Evolutionary conservation across 352 stramenopile species (phyloP), one percentile per base, ranked within the genome.

Genomic region (Pythium vanterpoolii): DNA sequence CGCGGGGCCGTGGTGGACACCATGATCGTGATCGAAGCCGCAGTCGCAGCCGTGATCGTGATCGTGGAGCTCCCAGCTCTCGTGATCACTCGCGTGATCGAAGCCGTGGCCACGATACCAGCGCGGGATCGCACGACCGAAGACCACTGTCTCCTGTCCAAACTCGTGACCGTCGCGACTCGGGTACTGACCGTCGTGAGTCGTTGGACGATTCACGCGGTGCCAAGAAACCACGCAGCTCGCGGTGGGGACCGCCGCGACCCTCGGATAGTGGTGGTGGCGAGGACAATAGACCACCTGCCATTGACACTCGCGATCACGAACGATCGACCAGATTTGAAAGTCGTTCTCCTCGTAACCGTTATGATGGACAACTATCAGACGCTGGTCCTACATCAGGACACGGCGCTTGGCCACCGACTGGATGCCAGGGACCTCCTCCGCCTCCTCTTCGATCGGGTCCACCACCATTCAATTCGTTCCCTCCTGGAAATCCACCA

Each of bases 191-290:
- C 4, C 66, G 53, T 8, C 40, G 45, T 23, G 52, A 72, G 34
- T 68, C 74, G 3, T 62, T 71, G 36, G 50, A 79, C 16, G 76
- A 88, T 38, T 43, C 45, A 8, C 77, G 82, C 16, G 66, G 74
- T 31, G 11, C 55, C 19, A 92, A 92, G 68, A 89, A 87, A 39
- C 59, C 67, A n/a, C 77, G 80, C 31, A 70, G 73, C 11, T 92
- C 83, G 44, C 79, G 83, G 19, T 92, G 83, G 83, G 83, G 79
- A 1, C 82, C 82, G 39, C 71, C 79, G 45, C 54, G 68, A 54
- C 54, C 68, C 31, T 67, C 68, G 26, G 30, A 69, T 36, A 64
- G 60, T 36, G 28, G 34, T 18, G 43, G 46, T 3, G 58, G 46
- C 2, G 60, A 64, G 38, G 69, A 69, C 46, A 71, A 71, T 68